phyloP scores from a whole-genome alignment of 768 basidiomycete species.

The Basidioascus undulatus region DNA sequence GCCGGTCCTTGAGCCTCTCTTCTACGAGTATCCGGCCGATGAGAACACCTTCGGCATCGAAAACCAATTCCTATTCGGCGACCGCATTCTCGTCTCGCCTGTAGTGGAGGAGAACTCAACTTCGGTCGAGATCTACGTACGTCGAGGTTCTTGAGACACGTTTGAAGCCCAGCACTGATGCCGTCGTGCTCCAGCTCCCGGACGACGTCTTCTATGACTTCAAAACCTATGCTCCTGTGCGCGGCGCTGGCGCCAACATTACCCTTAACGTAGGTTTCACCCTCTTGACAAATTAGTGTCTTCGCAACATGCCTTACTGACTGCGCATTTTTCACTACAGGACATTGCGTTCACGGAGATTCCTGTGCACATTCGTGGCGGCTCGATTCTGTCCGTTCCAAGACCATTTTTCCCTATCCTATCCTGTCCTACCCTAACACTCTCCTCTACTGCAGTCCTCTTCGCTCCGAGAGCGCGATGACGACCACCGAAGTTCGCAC shows the following conservation, averaged over 20 bases:
- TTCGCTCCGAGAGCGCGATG: conserved; percentile 32
- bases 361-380: conserved; percentile 38
- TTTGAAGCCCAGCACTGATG: too few relatives aligned
- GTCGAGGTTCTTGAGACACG: conserved; percentile 38
- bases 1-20: conserved; percentile 38
- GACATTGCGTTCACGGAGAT: conserved; percentile 33
- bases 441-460: too few relatives aligned
- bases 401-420: too few relatives aligned
- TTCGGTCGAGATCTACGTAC: conserved; percentile 30
- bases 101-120: not conserved
- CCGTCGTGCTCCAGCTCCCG: too few relatives aligned
- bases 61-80: conserved; percentile 44
- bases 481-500: conserved; percentile 32
- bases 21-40: conserved; percentile 44
- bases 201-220: too few relatives aligned
- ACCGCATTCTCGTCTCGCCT: conserved; percentile 35
- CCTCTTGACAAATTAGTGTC: too few relatives aligned
- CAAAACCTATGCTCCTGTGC: conserved; percentile 25
- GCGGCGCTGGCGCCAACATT: conserved; percentile 26
- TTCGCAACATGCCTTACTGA: too few relatives aligned
- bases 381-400: too few relatives aligned
- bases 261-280: too few relatives aligned
- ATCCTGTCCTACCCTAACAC: too few relatives aligned
- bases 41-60: conserved; percentile 33
- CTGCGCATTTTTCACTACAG: too few relatives aligned